Evolutionary conservation across 2,329 filamentous ascomycete species (phyloP), one percentile per base, ranked within the genome.

Genomic region (Hysterium pulicare): DNA sequence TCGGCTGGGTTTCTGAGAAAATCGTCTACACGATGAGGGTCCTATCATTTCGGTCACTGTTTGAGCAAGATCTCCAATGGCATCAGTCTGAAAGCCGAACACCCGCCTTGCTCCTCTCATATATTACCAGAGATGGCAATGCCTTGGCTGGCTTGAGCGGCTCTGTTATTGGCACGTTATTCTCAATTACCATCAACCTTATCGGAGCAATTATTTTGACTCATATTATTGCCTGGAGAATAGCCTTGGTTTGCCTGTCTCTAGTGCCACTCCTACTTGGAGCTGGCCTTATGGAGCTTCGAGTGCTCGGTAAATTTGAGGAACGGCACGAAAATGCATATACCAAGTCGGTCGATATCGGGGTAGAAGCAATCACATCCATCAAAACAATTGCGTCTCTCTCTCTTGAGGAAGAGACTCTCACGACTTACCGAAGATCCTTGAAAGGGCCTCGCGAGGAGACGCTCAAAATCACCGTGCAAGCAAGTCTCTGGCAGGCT

Each of bases 171-270:
- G 84, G 85, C 5, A 86, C 82, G 0, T 67, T 86, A 16, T 79
- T 87, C 44, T 82, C 83, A 0, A 83, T 86, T 17, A 51, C 77
- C 3, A 75, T 88, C 48, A 87, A 86, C 60, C 79, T 88, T 21
- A 49, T 87, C 13, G 79, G 77, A 0, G 83, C 82, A 1, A 81
- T 88, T 41, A 78, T 85, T 22, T 59, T 89, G 8, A 81, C 84
- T 0, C 83, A 86, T 48, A 79, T 87, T 33, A 72, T 90, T 35
- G 83, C 83, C 2, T 90, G 86, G 86, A 84, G 81, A 56, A 87
- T 90, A 47, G 84, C 84, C 0, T 66, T 90, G 11, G 85, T 90
- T 3, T 84, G 83, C 41, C 71, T 90, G 5, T 76, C 84, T 0
- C 73, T 80, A 7, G 79, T 89, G 0, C 86, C 86, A 0, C 66